A percentile compares a stretch with the other conserved stretches of the same genome.
These are phyloP conservation scores for Chaetomiaceae sp. DNA, from an alignment of 2,329 filamentous ascomycete genomes.

Conservation along the genomic window DNA sequence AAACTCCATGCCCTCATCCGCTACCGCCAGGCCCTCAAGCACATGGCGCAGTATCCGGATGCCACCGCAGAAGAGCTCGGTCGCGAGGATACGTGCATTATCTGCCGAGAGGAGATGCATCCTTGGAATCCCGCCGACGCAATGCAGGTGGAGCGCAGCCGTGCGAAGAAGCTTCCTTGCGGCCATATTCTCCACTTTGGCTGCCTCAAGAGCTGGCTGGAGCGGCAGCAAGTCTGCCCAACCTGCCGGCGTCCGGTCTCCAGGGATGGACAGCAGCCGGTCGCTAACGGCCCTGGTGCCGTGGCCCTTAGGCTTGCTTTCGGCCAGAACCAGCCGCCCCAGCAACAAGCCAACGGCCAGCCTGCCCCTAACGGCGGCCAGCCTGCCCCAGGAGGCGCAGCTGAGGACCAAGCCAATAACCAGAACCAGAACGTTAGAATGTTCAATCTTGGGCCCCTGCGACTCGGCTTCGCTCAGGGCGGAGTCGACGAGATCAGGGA, in stretches of 20 bases:
- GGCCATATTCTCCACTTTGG: slow-evolving; percentile 93
- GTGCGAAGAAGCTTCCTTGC: slow-evolving; percentile 94
- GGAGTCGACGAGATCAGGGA: slow-evolving; percentile 60
- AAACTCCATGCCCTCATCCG: slow-evolving; percentile 82
- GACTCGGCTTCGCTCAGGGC: slow-evolving; percentile 72
- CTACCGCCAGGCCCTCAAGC: slow-evolving; percentile 84
- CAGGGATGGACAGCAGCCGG: slow-evolving; percentile 41
- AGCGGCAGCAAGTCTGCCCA: slow-evolving; percentile 94
- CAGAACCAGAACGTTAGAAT: slow-evolving; percentile 32
- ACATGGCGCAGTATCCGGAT: slow-evolving; percentile 94
- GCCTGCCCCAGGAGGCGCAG: slow-evolving; percentile 29
- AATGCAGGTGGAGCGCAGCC: slow-evolving; percentile 74
- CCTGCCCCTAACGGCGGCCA: slow-evolving; percentile 22
- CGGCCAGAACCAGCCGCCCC: slow-evolving; percentile 32
- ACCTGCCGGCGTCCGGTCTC: slow-evolving; percentile 87
- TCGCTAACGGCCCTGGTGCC: slow-evolving; percentile 33
- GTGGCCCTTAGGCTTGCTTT: slow-evolving; percentile 32
- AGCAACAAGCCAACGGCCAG: slow-evolving; percentile 27
- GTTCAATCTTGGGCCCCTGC: slow-evolving; percentile 61
- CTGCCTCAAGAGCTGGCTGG: slow-evolving; percentile 93
- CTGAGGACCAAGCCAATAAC: slow-evolving; percentile 30
- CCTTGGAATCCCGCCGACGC: slow-evolving; percentile 62
- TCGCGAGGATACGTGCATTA: slow-evolving; percentile 91
- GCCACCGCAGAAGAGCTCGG: slow-evolving; percentile 80
- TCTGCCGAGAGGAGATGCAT: slow-evolving; percentile 93